Evolutionary conservation across 805 yeast species (phyloP).

Genomic region (Starmera dryadoides): DNA sequence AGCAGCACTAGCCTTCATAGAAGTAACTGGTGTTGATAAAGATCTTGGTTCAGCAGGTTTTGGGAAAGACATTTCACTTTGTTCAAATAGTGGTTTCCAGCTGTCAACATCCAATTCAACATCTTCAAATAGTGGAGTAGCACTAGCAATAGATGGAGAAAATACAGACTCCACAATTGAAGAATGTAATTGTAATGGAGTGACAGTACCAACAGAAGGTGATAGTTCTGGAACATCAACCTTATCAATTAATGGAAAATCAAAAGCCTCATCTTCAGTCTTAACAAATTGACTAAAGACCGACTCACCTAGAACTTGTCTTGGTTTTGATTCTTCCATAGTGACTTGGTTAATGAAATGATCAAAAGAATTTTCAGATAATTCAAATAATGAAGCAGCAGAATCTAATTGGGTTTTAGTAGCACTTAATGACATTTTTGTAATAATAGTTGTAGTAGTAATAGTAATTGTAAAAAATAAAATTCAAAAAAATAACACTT

Average conservation of each 20-base stretch:
- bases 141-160: slow-evolving; percentile 28
- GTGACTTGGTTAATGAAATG: slow-evolving; percentile 1
- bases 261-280: slow-evolving; percentile 11
- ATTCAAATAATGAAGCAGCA: slow-evolving; percentile 18
- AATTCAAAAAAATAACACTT: not conserved
- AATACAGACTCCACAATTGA: slow-evolving; percentile 56
- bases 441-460: not conserved
- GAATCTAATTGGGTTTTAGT: slow-evolving; percentile 8
- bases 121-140: slow-evolving; percentile 52
- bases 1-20: slow-evolving; percentile 21
- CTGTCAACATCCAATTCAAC: slow-evolving; percentile 30
- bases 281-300: slow-evolving; percentile 19
- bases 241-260: slow-evolving; percentile 12
- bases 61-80: slow-evolving; percentile 18
- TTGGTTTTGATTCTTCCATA: slow-evolving; percentile 11
- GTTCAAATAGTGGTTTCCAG: slow-evolving; percentile 59
- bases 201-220: slow-evolving; percentile 24
- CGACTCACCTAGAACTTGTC: slow-evolving; percentile 22
- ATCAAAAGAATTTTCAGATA: slow-evolving; percentile 18
- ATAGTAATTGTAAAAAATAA: not conserved
- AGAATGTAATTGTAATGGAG: slow-evolving; percentile 49
- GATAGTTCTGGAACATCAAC: slow-evolving; percentile 17
- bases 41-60: not conserved
- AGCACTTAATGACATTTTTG: slow-evolving; percentile 1
- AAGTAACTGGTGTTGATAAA: slow-evolving; percentile 17